Evolutionary conservation across 2,329 filamentous ascomycete genomes (phyloP).

Genomic region (Byssothecium circinans): DNA sequence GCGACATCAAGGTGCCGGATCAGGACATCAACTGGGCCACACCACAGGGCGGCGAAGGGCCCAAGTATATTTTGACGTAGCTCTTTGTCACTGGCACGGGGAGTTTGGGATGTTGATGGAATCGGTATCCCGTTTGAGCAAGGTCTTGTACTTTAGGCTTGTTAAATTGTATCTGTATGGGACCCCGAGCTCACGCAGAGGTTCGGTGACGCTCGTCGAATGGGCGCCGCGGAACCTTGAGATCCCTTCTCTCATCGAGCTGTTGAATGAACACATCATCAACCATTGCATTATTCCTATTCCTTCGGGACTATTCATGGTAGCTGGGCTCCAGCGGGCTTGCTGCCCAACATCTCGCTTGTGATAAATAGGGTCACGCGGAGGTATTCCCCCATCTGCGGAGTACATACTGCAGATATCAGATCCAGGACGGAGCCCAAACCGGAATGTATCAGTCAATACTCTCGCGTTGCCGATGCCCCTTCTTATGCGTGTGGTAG

Average conservation of each 20-base stretch:
- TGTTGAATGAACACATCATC: not conserved
- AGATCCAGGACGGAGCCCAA: no score
- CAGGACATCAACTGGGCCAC: conserved; percentile 95
- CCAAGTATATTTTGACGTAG: conserved; percentile 65
- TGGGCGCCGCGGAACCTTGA: not conserved
- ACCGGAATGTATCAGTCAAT: no score
- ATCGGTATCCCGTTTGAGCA: not conserved
- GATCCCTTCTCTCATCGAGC: not conserved
- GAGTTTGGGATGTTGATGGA: not conserved
- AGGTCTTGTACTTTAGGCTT: not conserved
- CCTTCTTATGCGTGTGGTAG: no score
- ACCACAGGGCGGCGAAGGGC: conserved; percentile 83
- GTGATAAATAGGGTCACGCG: no score
- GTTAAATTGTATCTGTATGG: not conserved
- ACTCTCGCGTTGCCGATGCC: no score
- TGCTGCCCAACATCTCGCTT: not conserved
- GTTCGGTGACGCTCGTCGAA: not conserved
- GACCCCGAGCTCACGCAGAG: not conserved
- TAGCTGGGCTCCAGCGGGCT: not conserved
- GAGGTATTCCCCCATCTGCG: no score
- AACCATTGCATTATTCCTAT: not conserved
- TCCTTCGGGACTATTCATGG: not conserved
- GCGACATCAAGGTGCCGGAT: conserved; percentile 94
- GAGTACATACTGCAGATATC: no score
- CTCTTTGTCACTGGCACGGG: not conserved